These are phyloP conservation scores for Botrytis paeoniae DNA, from an alignment of 2,329 filamentous ascomycete species.

Conservation along the genomic window DNA sequence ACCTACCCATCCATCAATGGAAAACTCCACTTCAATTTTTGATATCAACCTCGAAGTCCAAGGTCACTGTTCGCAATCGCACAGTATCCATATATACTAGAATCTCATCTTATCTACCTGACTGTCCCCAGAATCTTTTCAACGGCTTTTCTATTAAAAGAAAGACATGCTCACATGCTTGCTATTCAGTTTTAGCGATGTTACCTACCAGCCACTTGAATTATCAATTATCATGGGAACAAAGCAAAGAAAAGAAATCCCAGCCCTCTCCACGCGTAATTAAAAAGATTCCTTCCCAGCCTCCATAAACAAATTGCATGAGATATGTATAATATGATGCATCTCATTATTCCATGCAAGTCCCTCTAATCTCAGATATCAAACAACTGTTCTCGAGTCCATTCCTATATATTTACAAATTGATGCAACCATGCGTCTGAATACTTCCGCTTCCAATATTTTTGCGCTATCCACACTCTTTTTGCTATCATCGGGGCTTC, in stretches of 20 bases:
- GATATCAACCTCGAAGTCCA: neutral
- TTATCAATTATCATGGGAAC: conserved; percentile 24
- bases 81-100: neutral
- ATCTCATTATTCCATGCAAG: conserved; percentile 22
- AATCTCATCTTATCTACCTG: neutral
- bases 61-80: neutral
- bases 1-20: neutral
- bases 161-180: neutral
- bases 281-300: conserved; percentile 25
- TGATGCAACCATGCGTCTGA: conserved; percentile 31
- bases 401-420: conserved; percentile 3
- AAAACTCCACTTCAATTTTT: neutral
- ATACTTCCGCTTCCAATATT: conserved; percentile 27
- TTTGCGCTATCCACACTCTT: conserved; percentile 33
- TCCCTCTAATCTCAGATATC: conserved; percentile 16
- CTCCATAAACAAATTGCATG: conserved; percentile 25
- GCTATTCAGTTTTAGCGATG: conserved; percentile 3
- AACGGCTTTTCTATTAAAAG: neutral
- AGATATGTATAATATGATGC: conserved; percentile 31
- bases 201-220: conserved; percentile 22
- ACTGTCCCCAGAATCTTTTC: neutral
- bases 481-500: conserved; percentile 29
- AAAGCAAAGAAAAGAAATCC: conserved; percentile 12
- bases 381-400: conserved; percentile 1
- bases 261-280: conserved; percentile 25